Conservation (phyloP, 2,329 filamentous ascomycete genomes). For the Metarhizium sp. region DNA sequence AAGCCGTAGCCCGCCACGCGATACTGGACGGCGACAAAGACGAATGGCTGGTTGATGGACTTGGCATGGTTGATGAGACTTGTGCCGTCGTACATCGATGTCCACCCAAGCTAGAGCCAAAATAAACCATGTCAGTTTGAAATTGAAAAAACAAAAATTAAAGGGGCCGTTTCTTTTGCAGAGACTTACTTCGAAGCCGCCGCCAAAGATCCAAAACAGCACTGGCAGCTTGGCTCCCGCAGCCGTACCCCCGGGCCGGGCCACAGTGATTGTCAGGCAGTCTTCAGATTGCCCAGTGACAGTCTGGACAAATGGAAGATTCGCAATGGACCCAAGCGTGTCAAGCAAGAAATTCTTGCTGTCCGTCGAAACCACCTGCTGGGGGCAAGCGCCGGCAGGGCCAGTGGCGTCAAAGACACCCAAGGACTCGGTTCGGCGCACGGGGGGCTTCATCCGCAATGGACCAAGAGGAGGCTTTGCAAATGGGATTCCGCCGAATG, state of each 20-base stretch:
- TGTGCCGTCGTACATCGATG: neutral
- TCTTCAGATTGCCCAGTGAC: conserved; percentile 28
- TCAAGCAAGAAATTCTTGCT: conserved; percentile 22
- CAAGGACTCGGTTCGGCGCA: conserved; percentile 36
- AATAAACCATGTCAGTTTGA: neutral
- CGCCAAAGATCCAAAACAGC: conserved; percentile 49
- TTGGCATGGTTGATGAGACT: neutral
- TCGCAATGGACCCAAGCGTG: conserved; percentile 27
- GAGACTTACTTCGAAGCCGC: conserved; percentile 22
- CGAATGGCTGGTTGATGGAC: conserved; percentile 37
- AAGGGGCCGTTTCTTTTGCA: neutral
- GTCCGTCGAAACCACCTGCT: conserved; percentile 28
- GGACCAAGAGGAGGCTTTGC: conserved; percentile 48
- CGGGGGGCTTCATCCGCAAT: conserved; percentile 51
- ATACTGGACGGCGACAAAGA: conserved; percentile 74
- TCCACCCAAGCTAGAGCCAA: neutral
- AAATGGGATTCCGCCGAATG: conserved; percentile 55
- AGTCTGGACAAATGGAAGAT: conserved; percentile 35
- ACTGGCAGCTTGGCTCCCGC: conserved; percentile 39
- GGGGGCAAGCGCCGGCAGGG: conserved; percentile 44
- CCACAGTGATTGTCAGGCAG: conserved; percentile 39
- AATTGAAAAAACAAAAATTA: neutral
- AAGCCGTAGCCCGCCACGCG: conserved; percentile 68
- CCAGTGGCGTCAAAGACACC: conserved; percentile 44
- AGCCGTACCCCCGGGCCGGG: conserved; percentile 33